Conservation (phyloP, 2,329 filamentous ascomycete species). For the Penicillium sp. region DNA sequence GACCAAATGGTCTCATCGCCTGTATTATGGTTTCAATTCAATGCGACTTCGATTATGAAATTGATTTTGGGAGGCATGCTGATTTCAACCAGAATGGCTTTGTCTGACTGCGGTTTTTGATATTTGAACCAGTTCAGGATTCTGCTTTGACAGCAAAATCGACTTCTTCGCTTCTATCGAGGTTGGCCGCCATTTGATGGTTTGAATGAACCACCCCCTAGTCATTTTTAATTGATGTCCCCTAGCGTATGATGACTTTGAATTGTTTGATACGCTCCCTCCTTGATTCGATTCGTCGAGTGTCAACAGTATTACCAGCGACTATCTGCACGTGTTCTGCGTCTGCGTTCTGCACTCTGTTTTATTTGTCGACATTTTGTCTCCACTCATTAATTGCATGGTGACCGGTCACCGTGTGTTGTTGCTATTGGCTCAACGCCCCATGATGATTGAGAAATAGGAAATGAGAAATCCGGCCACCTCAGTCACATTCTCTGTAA, state of each 20-base stretch:
- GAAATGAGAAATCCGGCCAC: slow-evolving; percentile 51
- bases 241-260: slow-evolving; percentile 37
- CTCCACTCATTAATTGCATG: slow-evolving; percentile 13
- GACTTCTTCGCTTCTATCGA: slow-evolving; percentile 48
- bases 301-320: slow-evolving; percentile 3
- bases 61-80: slow-evolving; percentile 22
- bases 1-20: slow-evolving; percentile 35
- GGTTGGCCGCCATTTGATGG: slow-evolving; percentile 53
- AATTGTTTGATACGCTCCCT: slow-evolving; percentile 32
- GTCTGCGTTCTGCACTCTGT: slow-evolving; percentile 13
- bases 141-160: slow-evolving; percentile 32
- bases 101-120: slow-evolving; percentile 34
- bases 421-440: slow-evolving; percentile 23
- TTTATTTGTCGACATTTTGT: slow-evolving; percentile 11
- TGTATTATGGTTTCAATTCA: slow-evolving; percentile 27
- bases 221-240: slow-evolving; percentile 31
- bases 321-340: slow-evolving; percentile 20
- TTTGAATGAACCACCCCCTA: slow-evolving; percentile 39
- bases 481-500: slow-evolving; percentile 33
- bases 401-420: slow-evolving; percentile 18
- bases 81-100: slow-evolving; percentile 41
- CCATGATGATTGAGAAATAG: slow-evolving; percentile 41
- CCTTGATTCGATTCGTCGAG: slow-evolving; percentile 16
- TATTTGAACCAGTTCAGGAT: slow-evolving; percentile 27
- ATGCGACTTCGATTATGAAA: slow-evolving; percentile 35